phyloP scores from a whole-genome alignment of 2,329 filamentous ascomycete species.

The Penicillium oxalicum region DNA sequence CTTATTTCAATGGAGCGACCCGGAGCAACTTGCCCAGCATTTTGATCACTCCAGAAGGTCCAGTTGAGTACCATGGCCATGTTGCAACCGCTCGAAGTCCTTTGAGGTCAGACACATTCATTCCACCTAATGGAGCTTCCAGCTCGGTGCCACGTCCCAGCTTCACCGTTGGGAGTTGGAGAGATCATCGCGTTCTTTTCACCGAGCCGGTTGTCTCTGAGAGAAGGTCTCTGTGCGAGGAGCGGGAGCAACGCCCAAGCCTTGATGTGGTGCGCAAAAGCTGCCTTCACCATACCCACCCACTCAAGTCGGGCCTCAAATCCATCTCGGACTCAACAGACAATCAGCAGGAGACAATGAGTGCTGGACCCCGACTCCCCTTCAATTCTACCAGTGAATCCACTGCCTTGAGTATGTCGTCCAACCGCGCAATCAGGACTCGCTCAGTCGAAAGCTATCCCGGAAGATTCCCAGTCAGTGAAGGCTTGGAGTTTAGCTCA shows the following conservation, averaged over 20 bases:
- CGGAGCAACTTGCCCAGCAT: too few relatives aligned
- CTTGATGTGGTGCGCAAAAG: neutral
- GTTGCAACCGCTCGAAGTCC: conserved; percentile 8
- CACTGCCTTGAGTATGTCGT: conserved; percentile 10
- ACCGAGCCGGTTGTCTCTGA: neutral
- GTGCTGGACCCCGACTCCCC: neutral
- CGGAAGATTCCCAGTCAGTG: conserved; percentile 30
- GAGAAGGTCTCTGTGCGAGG: neutral
- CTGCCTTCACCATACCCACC: neutral
- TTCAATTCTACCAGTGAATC: conserved; percentile 8
- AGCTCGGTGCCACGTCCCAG: neutral
- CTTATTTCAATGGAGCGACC: neutral
- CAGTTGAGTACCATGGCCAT: neutral
- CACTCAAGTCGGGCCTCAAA: neutral
- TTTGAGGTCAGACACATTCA: too few relatives aligned
- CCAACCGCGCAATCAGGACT: conserved; percentile 9
- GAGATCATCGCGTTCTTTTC: neutral
- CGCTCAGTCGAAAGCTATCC: conserved; percentile 28
- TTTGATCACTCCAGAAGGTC: neutral
- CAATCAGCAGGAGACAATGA: neutral
- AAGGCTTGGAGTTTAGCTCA: conserved; percentile 21
- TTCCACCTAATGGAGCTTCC: neutral
- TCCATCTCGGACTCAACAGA: conserved; percentile 8
- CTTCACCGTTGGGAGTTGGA: neutral
- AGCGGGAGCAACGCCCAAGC: neutral